Evolutionary conservation across 2,329 filamentous ascomycete species (phyloP).

Genomic region (Diaporthe aspalathi): DNA sequence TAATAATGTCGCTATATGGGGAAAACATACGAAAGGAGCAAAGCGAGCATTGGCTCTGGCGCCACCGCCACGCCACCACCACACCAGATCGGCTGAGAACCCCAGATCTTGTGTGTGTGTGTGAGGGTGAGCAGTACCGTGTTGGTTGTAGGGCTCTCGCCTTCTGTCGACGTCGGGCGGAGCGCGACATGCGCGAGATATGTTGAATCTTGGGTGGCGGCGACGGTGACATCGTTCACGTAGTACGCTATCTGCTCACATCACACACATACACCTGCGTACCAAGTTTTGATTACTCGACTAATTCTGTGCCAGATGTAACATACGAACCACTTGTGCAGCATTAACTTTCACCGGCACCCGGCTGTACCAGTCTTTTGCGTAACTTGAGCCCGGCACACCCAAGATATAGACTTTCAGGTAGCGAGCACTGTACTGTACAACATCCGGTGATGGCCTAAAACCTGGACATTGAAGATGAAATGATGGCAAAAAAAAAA

Average conservation of each 20-base stretch:
- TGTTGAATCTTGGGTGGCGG: background rate
- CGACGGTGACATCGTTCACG: background rate
- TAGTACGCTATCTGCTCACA: background rate
- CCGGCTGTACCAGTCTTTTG: constrained; percentile 1
- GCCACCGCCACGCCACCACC: constrained; percentile 18
- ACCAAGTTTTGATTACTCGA: background rate
- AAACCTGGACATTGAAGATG: background rate
- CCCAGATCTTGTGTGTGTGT: background rate
- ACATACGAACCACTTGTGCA: constrained; percentile 1
- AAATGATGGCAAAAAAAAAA: background rate
- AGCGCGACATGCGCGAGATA: background rate
- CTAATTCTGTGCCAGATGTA: constrained; percentile 9
- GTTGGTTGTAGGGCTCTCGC: constrained; percentile 3
- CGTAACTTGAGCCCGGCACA: background rate
- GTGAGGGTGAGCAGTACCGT: background rate
- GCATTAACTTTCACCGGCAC: background rate
- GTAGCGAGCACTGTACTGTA: constrained; percentile 17
- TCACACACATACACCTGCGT: background rate
- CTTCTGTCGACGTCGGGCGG: background rate
- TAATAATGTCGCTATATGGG: constrained; percentile 22
- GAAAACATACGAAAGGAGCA: background rate
- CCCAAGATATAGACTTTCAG: constrained; percentile 20
- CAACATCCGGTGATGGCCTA: background rate
- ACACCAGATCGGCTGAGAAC: background rate
- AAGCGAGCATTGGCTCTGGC: background rate